Percentiles rank a stretch among this genome's conserved stretches.
phyloP scores from a whole-genome alignment of 140 eudicot species.

The Bidens hawaiensis region DNA sequence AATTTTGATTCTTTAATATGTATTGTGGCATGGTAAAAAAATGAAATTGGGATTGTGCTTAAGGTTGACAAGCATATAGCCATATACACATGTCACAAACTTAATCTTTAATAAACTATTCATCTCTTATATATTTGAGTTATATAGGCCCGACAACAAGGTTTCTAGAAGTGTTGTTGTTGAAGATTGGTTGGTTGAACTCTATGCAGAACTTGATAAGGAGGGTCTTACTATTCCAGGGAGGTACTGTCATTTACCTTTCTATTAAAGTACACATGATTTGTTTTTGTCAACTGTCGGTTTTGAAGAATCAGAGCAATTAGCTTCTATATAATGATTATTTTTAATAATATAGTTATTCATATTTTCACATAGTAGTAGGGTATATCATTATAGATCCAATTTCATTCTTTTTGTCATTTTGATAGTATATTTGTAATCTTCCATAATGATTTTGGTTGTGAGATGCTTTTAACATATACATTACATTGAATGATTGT shows the following conservation, averaged over 20 bases:
- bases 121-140: not conserved
- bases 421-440: not conserved
- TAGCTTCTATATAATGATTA: too few relatives aligned
- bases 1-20: not conserved
- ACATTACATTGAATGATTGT: slow-evolving; percentile 6
- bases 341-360: too few relatives aligned
- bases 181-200: slow-evolving; percentile 44
- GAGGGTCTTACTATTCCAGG: slow-evolving; percentile 58
- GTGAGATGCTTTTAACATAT: not conserved
- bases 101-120: not conserved
- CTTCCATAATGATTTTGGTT: not conserved
- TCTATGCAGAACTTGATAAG: slow-evolving; percentile 43
- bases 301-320: not conserved
- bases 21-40: not conserved
- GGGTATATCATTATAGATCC: not conserved
- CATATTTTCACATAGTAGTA: not conserved
- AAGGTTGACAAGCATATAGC: not conserved
- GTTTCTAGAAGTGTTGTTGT: slow-evolving; percentile 19
- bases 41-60: not conserved
- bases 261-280: not conserved
- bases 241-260: slow-evolving; percentile 40
- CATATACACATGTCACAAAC: not conserved
- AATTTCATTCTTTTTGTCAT: not conserved
- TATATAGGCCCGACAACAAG: slow-evolving; percentile 22
- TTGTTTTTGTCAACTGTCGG: not conserved